phyloP scores from a whole-genome alignment of 2,329 filamentous ascomycete genomes.

The Diaporthe citrichinensis region DNA sequence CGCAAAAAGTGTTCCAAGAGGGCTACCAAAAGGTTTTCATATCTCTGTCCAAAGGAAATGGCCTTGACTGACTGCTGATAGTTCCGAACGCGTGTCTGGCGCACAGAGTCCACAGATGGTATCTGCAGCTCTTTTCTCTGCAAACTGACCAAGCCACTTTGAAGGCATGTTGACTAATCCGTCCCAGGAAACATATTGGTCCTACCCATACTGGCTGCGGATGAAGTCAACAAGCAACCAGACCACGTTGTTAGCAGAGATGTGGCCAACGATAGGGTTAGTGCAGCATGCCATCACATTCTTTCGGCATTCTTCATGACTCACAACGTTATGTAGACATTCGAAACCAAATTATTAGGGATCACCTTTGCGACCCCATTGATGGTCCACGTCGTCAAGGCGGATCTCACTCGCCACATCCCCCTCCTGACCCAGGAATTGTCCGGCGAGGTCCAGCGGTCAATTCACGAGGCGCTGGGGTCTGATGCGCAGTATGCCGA shows the following conservation, averaged over 20 bases:
- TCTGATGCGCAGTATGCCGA: conserved; percentile 55
- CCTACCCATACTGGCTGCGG: conserved; percentile 15
- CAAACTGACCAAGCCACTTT: background rate
- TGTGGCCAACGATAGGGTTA: conserved; percentile 19
- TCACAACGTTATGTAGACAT: background rate
- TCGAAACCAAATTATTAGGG: conserved; percentile 19
- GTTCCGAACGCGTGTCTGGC: conserved; percentile 21
- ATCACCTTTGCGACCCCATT: conserved; percentile 19
- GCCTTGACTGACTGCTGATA: background rate
- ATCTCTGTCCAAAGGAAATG: background rate
- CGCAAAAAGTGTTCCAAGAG: conserved; percentile 15
- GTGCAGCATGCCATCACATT: background rate
- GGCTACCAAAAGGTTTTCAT: conserved; percentile 11
- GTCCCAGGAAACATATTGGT: background rate
- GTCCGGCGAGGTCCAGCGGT: conserved; percentile 53
- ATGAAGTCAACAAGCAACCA: conserved; percentile 24
- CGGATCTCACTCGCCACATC: conserved; percentile 19
- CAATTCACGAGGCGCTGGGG: conserved; percentile 52
- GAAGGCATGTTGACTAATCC: background rate
- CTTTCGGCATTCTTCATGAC: background rate
- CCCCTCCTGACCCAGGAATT: background rate
- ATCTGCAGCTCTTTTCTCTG: background rate
- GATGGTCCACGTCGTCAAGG: conserved; percentile 26
- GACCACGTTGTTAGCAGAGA: conserved; percentile 19
- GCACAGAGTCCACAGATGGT: conserved; percentile 21